Evolutionary conservation across 192 early-diverging fungal species (phyloP), one percentile per base, ranked within the genome.

Genomic region (Podila epicladia): DNA sequence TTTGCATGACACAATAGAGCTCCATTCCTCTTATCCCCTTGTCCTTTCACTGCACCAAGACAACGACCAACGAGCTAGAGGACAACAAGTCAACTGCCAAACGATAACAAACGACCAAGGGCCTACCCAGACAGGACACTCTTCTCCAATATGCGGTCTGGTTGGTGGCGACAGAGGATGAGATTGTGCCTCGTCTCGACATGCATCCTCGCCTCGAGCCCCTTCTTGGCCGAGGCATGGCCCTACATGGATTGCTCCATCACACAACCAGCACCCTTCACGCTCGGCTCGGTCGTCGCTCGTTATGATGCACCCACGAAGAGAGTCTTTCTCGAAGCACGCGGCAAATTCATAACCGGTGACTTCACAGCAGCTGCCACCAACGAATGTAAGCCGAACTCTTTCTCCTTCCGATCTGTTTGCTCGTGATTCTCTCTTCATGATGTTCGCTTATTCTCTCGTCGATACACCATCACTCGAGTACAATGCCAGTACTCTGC

Each of bases 221-320:
- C 77, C 12, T 15, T 61, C 12, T 0, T 37, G 3, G 62, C 61
- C 48, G 50, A 66, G 3, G 77, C 77, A 68, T 80, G 77, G 77
- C 77, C 77, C 22, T 80, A 80, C 69, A 62, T 69, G 15, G 77
- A 80, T 28, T 80, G 77, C 57, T 73, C 77, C 4, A 71, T 66
- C 4, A 22, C 62, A 7, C 58, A 33, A 17, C 66, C 77, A 8
- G 37, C 35, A 37, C 35, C 67, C 65, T 65, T 73, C 28, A 19
- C 29, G 17, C 77, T 80, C 32, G 51, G 51, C 35, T 11, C 61
- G 0, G 70, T 73, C 24, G 53, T 71, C 20, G 71, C 71, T 29
- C 67, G 65, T 26, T 59, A 72, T 69, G 67, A 73, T 45, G 20
- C 71, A 22, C 13, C 66, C 22, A 63, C 28, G 55, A 69, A 59